A percentile compares a stretch with the other conserved stretches of the same genome.
Evolutionary conservation across 306 rosid species (phyloP).

Genomic region (Trifolium pratense): DNA sequence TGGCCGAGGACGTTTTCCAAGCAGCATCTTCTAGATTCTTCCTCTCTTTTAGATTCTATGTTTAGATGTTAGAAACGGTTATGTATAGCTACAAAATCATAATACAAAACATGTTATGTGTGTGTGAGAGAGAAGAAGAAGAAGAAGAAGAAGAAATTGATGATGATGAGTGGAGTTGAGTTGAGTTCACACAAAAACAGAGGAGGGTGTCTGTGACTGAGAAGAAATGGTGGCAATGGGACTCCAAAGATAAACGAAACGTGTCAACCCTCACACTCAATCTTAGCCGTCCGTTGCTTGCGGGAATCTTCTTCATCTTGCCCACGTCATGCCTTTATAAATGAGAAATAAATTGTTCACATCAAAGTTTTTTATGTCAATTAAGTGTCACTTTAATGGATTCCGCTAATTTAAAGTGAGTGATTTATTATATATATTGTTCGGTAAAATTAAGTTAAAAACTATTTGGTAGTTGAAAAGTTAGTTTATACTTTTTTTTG

Average conservation of each 20-base stretch:
- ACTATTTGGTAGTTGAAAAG: too few relatives aligned
- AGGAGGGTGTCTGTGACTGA: constrained; percentile 35
- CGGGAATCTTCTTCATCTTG: constrained; percentile 36
- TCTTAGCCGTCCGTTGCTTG: constrained; percentile 65
- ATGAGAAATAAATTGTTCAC: too few relatives aligned
- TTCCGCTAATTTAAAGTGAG: too few relatives aligned
- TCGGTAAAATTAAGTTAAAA: too few relatives aligned
- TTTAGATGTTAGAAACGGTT: not conserved
- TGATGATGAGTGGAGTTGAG: not conserved
- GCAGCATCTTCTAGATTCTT: constrained; percentile 55
- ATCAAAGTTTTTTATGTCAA: too few relatives aligned
- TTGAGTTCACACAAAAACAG: constrained; percentile 17
- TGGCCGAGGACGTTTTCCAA: constrained; percentile 70
- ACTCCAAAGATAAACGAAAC: constrained; percentile 53
- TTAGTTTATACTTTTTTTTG: too few relatives aligned
- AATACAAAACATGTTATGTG: not conserved
- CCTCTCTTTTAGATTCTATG: not conserved
- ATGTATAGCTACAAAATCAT: not conserved
- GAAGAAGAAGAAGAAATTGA: not conserved
- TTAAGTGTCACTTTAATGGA: too few relatives aligned
- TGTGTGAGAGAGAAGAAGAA: not conserved
- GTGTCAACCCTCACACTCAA: constrained; percentile 44
- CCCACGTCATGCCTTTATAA: constrained; percentile 43
- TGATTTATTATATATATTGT: too few relatives aligned
- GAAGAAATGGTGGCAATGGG: constrained; percentile 45